A percentile compares a stretch with the other conserved stretches of the same genome.
phyloP scores from a whole-genome alignment of 2,329 filamentous ascomycete genomes.

The Colletotrichum euphorbiae region DNA sequence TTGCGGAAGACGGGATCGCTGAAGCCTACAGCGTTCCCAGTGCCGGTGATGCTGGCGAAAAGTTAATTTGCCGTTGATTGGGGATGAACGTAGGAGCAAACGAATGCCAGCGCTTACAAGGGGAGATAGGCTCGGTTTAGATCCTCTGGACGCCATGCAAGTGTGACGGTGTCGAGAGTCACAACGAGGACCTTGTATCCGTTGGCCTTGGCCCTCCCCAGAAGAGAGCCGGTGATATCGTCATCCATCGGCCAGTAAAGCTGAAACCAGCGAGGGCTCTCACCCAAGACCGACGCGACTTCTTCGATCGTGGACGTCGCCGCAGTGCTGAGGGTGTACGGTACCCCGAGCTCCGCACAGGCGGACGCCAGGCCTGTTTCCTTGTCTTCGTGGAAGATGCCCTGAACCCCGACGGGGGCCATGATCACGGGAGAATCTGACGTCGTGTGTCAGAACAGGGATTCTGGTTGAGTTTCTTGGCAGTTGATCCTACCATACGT shows the following conservation, averaged over 20 bases:
- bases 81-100: no score
- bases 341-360: slow-evolving; percentile 69
- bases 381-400: slow-evolving; percentile 73
- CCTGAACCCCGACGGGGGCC: slow-evolving; percentile 77
- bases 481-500: slow-evolving; percentile 52
- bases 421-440: slow-evolving; percentile 66
- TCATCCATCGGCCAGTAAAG: slow-evolving; percentile 79
- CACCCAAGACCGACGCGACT: slow-evolving; percentile 67
- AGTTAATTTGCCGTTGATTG: no score
- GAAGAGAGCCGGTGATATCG: slow-evolving; percentile 72
- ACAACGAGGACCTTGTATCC: slow-evolving; percentile 77
- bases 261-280: slow-evolving; percentile 76
- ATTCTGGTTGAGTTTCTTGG: not conserved
- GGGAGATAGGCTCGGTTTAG: slow-evolving; percentile 72
- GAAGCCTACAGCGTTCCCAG: slow-evolving; percentile 72
- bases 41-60: slow-evolving; percentile 54
- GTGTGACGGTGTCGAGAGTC: slow-evolving; percentile 77
- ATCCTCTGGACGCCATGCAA: slow-evolving; percentile 77
- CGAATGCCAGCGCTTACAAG: slow-evolving; percentile 51
- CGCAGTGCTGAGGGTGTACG: slow-evolving; percentile 76
- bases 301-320: slow-evolving; percentile 73
- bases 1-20: slow-evolving; percentile 73
- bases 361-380: slow-evolving; percentile 74
- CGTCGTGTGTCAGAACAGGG: slow-evolving; percentile 1
- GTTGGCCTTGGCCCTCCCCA: slow-evolving; percentile 68